A percentile compares a stretch with the other conserved stretches of the same genome.
These are phyloP conservation scores for Fomes fomentarius DNA, from an alignment of 1,284 basidiomycete genomes.

Conservation along the genomic window DNA sequence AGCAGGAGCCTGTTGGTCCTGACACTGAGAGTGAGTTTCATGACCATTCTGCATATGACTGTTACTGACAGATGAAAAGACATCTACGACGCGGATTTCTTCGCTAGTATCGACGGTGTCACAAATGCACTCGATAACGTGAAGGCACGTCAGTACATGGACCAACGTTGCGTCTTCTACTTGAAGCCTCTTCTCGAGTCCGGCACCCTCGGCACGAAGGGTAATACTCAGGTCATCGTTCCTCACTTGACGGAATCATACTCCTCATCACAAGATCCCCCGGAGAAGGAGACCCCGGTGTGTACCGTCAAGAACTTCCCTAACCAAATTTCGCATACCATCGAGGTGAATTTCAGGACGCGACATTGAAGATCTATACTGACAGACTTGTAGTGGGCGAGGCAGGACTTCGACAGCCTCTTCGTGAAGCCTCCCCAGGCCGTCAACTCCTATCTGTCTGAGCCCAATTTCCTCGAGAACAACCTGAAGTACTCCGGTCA, in stretches of 20 bases:
- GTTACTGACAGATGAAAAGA: constrained; percentile 48
- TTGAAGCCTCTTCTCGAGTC: constrained; percentile 97
- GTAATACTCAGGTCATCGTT: constrained; percentile 96
- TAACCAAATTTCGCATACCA: constrained; percentile 98
- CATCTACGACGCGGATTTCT: constrained; percentile 91
- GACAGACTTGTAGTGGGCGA: constrained; percentile 76
- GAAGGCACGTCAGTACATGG: constrained; percentile 97
- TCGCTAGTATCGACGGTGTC: constrained; percentile 87
- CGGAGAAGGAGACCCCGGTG: constrained; percentile 96
- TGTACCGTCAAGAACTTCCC: constrained; percentile 99
- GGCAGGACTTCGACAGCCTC: constrained; percentile 89
- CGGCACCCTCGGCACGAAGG: constrained; percentile 98
- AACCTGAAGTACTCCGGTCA: constrained; percentile 91
- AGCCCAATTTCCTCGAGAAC: constrained; percentile 94
- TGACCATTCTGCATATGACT: neutral
- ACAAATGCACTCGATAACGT: constrained; percentile 99
- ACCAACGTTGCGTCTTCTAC: constrained; percentile 97
- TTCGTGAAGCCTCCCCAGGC: constrained; percentile 96
- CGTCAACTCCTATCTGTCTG: constrained; percentile 96
- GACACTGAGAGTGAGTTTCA: constrained; percentile 84
- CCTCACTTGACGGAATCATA: constrained; percentile 98
- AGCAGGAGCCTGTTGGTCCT: constrained; percentile 94
- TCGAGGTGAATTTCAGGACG: constrained; percentile 63
- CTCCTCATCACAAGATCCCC: constrained; percentile 97
- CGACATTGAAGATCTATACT: constrained; percentile 4